Conservation (phyloP, 164 flowering plant genomes). For the Chimonanthus praecox region DNA sequence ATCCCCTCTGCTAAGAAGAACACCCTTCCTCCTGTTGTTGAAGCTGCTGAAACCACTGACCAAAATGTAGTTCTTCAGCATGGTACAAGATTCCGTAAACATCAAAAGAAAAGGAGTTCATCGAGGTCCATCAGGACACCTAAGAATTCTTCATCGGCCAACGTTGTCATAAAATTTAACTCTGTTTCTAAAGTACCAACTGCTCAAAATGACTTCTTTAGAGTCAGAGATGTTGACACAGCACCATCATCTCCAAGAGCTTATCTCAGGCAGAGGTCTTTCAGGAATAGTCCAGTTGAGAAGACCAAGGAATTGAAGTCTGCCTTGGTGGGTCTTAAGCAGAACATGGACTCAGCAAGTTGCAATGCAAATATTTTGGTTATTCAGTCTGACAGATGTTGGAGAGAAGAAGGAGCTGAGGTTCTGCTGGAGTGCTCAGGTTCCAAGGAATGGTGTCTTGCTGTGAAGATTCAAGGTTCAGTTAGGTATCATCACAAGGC, state of each 20-base stretch:
- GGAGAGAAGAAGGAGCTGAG: slow-evolving; percentile 54
- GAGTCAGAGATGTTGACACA: slow-evolving; percentile 18
- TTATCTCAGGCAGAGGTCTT: slow-evolving; percentile 24
- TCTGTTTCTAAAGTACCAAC: neutral
- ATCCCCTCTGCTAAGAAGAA: slow-evolving; percentile 13
- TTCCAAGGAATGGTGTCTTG: slow-evolving; percentile 54
- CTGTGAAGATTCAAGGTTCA: slow-evolving; percentile 43
- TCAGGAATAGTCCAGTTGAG: slow-evolving; percentile 10
- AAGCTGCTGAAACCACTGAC: slow-evolving; percentile 16
- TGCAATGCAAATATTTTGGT: slow-evolving; percentile 66
- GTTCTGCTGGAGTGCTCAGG: slow-evolving; percentile 40
- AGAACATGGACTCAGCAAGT: slow-evolving; percentile 27
- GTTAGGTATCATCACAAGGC: slow-evolving; percentile 41
- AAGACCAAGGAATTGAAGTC: slow-evolving; percentile 26
- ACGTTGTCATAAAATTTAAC: neutral
- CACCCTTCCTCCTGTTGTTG: slow-evolving; percentile 12
- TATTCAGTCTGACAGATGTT: slow-evolving; percentile 57
- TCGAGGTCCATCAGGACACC: slow-evolving; percentile 33
- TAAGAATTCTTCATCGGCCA: slow-evolving; percentile 13
- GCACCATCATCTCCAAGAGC: slow-evolving; percentile 21
- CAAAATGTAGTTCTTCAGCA: slow-evolving; percentile 22
- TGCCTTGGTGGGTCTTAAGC: slow-evolving; percentile 13
- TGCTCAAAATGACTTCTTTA: slow-evolving; percentile 17
- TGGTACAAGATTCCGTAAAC: slow-evolving; percentile 23
- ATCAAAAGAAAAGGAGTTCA: slow-evolving; percentile 49